Percentiles rank a stretch among this genome's conserved stretches.
These are phyloP conservation scores for Astragalus membranaceus DNA, from an alignment of 306 rosid species.

Conservation along the genomic window DNA sequence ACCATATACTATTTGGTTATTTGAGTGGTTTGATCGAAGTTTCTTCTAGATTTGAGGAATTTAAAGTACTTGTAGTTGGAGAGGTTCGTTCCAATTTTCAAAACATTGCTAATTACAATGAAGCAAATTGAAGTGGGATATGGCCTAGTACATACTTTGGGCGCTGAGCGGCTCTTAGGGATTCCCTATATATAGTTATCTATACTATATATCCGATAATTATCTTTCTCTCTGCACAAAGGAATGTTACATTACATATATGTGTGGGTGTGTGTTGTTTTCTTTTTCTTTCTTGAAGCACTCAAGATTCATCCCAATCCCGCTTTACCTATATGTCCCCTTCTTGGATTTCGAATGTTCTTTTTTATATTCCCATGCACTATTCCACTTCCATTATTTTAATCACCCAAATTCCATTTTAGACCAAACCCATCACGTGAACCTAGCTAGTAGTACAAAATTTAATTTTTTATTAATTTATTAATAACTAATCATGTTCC, in stretches of 20 bases:
- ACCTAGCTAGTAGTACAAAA: constrained; percentile 14
- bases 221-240: constrained; percentile 25
- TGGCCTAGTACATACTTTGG: constrained; percentile 42
- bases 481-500: constrained; percentile 7
- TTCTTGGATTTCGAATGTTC: constrained; percentile 37
- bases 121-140: constrained; percentile 52
- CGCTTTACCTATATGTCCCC: constrained; percentile 30
- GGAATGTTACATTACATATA: constrained; percentile 38
- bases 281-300: constrained; percentile 28
- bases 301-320: constrained; percentile 33
- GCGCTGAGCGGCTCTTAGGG: constrained; percentile 58
- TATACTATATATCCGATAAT: background rate
- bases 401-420: constrained; percentile 32
- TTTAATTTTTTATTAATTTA: background rate
- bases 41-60: too few species aligned
- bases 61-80: too few species aligned
- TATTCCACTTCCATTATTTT: constrained; percentile 29
- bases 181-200: constrained; percentile 47
- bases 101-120: too few species aligned
- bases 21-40: too few species aligned
- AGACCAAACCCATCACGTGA: constrained; percentile 72
- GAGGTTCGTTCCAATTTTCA: too few species aligned
- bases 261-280: background rate
- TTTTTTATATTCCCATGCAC: constrained; percentile 29
- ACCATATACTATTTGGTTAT: too few species aligned